Evolutionary conservation across 2,329 filamentous ascomycete species (phyloP), one percentile per base, ranked within the genome.

Genomic region (Coccinonectria pachysandricola): DNA sequence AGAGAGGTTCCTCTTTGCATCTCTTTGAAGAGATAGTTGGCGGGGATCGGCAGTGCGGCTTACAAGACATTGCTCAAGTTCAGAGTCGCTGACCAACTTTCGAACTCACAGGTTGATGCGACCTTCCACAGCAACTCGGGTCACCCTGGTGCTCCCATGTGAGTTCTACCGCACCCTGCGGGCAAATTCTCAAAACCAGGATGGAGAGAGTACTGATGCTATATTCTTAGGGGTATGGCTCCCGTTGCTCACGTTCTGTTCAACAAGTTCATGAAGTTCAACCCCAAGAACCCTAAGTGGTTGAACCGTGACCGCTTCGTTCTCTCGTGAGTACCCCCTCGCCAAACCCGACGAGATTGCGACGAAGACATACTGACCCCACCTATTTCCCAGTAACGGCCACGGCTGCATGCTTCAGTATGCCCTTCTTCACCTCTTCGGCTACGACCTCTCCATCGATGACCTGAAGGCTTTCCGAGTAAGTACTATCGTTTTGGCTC

Each of bases 351-450:
- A n/a, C n/a, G n/a, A n/a, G n/a, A n/a, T n/a, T n/a, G n/a, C n/a
- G 17, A 19, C 17, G 10, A 7, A 19, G 17, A 19, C n/a, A 27
- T 31, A 33, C 30, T 45, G 32, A 46, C 39, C n/a, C 13, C 8
- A 13, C 29, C 23, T 13, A 27, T 24, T 10, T 27, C 25, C 26
- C 49, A 95, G 87, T 37, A 98, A 98, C 71, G 91, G 91, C 48
- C 91, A 98, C 67, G 91, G 80, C 49, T 98, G 91, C 75, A 94
- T 98, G 87, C 84, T 98, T 36, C 91, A 95, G 61, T 98, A 98
- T 78, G 82, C 88, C 52, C 75, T 98, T 46, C 81, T 98, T 51
- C 91, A 98, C 70, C 72, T 98, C 31, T 94, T 87, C 63, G 91
- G 91, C 59, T 98, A 93, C 60, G 74, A 65, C 39, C 49, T 98